A percentile compares a stretch with the other conserved stretches of the same genome.
Evolutionary conservation across 192 early-diverging fungal genomes (phyloP).

Genomic region (Mortierella antarctica): DNA sequence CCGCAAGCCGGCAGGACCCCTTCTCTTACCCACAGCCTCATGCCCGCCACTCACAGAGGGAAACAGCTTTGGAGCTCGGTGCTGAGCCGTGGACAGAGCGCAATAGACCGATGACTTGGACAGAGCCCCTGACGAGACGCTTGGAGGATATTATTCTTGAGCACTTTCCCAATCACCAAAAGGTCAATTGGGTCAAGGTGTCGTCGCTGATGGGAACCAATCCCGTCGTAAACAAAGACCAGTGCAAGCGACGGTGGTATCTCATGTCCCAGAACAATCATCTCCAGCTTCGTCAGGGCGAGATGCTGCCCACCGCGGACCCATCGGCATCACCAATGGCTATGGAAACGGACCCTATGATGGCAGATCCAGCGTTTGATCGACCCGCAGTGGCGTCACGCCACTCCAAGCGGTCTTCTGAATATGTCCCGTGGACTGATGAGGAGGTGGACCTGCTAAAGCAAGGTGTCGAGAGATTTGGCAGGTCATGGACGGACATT

Average conservation of each 20-base stretch:
- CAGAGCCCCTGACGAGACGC: slow-evolving; percentile 28
- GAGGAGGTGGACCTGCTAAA: slow-evolving; percentile 9
- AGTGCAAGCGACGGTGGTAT: slow-evolving; percentile 46
- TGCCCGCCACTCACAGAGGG: neutral
- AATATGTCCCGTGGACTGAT: slow-evolving; percentile 10
- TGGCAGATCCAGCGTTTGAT: too few species aligned
- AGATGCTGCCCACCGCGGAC: neutral
- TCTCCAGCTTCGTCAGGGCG: neutral
- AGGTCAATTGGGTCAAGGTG: slow-evolving; percentile 34
- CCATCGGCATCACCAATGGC: neutral
- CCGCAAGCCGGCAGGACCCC: neutral
- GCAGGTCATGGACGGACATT: slow-evolving; percentile 10
- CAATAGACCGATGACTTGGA: slow-evolving; percentile 42
- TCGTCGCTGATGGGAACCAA: slow-evolving; percentile 25
- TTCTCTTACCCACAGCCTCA: neutral
- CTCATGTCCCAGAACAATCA: slow-evolving; percentile 25
- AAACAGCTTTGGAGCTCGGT: neutral
- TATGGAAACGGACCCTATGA: slow-evolving; percentile 9
- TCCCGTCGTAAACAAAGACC: slow-evolving; percentile 26
- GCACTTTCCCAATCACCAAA: slow-evolving; percentile 20
- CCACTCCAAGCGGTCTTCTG: neutral
- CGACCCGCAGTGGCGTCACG: too few species aligned
- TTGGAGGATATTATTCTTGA: slow-evolving; percentile 24
- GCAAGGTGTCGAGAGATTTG: slow-evolving; percentile 16
- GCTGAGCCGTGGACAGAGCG: slow-evolving; percentile 15